Base-by-base conservation (phyloP, 2,329 filamentous ascomycete genomes). In the Pseudogymnoascus pannorum region DNA sequence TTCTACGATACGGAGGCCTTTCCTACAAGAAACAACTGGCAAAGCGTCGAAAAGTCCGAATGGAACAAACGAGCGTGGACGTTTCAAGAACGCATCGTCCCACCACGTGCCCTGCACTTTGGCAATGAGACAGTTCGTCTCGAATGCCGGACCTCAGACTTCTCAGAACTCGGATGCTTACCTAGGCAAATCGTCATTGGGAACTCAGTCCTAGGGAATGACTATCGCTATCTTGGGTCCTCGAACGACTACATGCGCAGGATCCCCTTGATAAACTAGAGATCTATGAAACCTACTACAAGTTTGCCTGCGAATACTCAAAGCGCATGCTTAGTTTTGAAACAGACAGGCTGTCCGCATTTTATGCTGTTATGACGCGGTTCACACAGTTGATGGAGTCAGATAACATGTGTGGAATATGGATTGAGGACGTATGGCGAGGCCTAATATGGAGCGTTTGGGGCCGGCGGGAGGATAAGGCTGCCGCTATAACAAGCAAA, bases 81-180 rank as follows among this genome's bases (percentile, higher is more conserved):
- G 0, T 61, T 66, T 24, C 65, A 66, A 48, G 63, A 66, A 60
- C 54, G 63, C 16, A 18, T 59, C 2, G 42, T 64, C 12, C 58
- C 63, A 3, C 62, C 62, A 2, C 54, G 63, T 2, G 58, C 58
- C 6, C 16, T 66, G 1, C 61, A 64, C 58, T 66, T 64, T 24
- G 48, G 36, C 4, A 60, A 42, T 4, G 11, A 14, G 5, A 57
- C 40, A 1, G 1, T 44, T 6, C 18, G 40, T 22, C 40, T 44
- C 18, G 20, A 44, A n/a, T 44, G 40, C 11, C 20, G 40, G 5
- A 44, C 20, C 11, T 24, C 18, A 1, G 40, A 44, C 8, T 22
- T 44, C 18, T 44, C 40, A 7, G 40, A 44, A 8, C 40, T 44
- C 4, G 40, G 16, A 24, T 44, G 40, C 40, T 5, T 14, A 7